These are phyloP conservation scores for Camelina sativa DNA, from an alignment of 345 rosid species.

Conservation along the genomic window DNA sequence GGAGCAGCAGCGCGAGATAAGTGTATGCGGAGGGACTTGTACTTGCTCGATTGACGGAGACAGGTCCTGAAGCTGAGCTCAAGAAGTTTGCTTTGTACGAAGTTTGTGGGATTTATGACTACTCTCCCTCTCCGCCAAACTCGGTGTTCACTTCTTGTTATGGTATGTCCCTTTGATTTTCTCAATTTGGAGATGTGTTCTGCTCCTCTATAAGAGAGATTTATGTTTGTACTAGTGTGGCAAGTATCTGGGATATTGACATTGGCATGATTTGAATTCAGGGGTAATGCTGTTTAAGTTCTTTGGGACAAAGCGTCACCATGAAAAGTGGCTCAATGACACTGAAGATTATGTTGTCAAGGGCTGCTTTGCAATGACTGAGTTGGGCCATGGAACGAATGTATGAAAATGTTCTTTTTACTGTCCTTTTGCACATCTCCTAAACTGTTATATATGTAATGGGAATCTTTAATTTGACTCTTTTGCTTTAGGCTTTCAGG, in stretches of 20 bases:
- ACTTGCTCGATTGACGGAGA: slow-evolving; percentile 61
- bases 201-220: background rate
- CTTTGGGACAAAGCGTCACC: slow-evolving; percentile 84
- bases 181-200: background rate
- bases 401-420: slow-evolving; percentile 47
- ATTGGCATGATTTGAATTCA: slow-evolving; percentile 29
- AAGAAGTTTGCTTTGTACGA: slow-evolving; percentile 64
- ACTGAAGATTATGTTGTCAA: slow-evolving; percentile 65
- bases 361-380: slow-evolving; percentile 97
- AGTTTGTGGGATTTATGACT: slow-evolving; percentile 61
- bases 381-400: slow-evolving; percentile 97
- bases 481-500: slow-evolving; percentile 45
- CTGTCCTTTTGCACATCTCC: background rate
- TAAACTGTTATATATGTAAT: background rate
- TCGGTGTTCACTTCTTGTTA: slow-evolving; percentile 86
- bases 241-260: background rate
- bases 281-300: slow-evolving; percentile 87
- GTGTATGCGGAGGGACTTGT: slow-evolving; percentile 64
- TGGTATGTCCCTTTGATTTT: slow-evolving; percentile 47
- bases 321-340: slow-evolving; percentile 78
- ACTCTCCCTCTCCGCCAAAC: slow-evolving; percentile 61
- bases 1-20: slow-evolving; percentile 93
- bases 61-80: slow-evolving; percentile 60
- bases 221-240: background rate
- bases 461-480: background rate